Evolutionary conservation across 352 stramenopile genomes (phyloP).

Genomic region (Halophytophthora polymorphica): DNA sequence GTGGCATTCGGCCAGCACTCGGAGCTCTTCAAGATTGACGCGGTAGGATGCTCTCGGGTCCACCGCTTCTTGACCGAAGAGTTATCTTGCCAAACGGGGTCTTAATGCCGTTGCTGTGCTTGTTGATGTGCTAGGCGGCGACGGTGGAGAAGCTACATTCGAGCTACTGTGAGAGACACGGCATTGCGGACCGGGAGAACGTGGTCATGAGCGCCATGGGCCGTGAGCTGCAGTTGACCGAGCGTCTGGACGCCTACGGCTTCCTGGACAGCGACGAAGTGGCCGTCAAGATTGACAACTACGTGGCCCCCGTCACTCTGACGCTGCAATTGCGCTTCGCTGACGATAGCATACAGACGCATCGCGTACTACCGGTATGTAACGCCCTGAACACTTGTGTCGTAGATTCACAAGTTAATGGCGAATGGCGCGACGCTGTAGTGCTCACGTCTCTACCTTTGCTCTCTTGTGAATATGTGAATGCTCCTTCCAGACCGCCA

Average conservation of each 20-base stretch:
- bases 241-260: constrained; percentile 47
- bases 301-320: constrained; percentile 30
- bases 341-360: constrained; percentile 27
- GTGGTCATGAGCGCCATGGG: constrained; percentile 52
- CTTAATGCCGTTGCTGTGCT: not conserved
- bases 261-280: constrained; percentile 67
- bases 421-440: not conserved
- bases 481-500: constrained; percentile 26
- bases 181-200: constrained; percentile 40
- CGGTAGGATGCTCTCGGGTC: constrained; percentile 23
- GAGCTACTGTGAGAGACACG: constrained; percentile 63
- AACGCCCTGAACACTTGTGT: not conserved
- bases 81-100: not conserved
- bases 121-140: constrained; percentile 23
- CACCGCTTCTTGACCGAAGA: not conserved
- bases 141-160: constrained; percentile 59
- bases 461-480: not conserved
- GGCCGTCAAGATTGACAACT: constrained; percentile 42
- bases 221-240: constrained; percentile 32
- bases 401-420: too few species aligned
- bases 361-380: constrained; percentile 44
- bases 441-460: too few species aligned
- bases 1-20: constrained; percentile 49
- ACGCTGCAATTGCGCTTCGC: constrained; percentile 43
- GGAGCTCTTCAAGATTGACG: constrained; percentile 70